Conservation (phyloP, 257 asterid species). For the Rubia yunnanensis region DNA sequence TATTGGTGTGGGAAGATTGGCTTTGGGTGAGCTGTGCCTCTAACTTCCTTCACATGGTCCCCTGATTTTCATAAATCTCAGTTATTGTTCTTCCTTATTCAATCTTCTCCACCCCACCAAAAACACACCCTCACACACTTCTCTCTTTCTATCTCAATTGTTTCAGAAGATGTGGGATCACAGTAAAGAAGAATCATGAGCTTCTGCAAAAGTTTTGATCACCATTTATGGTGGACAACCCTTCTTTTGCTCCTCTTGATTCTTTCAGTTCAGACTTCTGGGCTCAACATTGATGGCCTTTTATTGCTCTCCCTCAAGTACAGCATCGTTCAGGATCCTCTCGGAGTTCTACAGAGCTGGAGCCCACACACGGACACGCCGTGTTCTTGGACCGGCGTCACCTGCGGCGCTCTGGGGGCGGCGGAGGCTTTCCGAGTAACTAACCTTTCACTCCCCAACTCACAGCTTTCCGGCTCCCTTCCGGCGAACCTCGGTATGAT, state of each 20-base stretch:
- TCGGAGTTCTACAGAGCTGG: slow-evolving; percentile 50
- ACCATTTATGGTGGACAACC: slow-evolving; percentile 39
- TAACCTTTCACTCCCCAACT: slow-evolving; percentile 46
- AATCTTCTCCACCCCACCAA: background rate
- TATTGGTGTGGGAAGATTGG: slow-evolving; percentile 43
- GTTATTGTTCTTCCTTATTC: slow-evolving; percentile 17
- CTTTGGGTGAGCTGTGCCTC: slow-evolving; percentile 51
- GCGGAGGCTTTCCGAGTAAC: slow-evolving; percentile 57
- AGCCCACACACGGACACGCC: slow-evolving; percentile 45
- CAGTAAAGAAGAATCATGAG: slow-evolving; percentile 41
- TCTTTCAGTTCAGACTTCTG: slow-evolving; percentile 31
- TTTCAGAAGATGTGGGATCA: slow-evolving; percentile 36
- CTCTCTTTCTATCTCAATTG: background rate
- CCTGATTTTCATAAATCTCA: slow-evolving; percentile 44
- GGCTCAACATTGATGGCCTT: slow-evolving; percentile 68
- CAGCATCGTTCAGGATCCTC: slow-evolving; percentile 50
- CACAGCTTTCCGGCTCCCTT: slow-evolving; percentile 56
- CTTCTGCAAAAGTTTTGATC: slow-evolving; percentile 19
- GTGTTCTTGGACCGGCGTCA: slow-evolving; percentile 78
- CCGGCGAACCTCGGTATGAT: slow-evolving; percentile 66
- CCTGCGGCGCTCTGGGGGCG: slow-evolving; percentile 50
- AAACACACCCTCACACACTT: background rate
- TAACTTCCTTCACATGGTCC: slow-evolving; percentile 41
- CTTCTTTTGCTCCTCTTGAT: slow-evolving; percentile 23
- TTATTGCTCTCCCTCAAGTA: slow-evolving; percentile 58